Evolutionary conservation across 2,329 filamentous ascomycete species (phyloP), one percentile per base, ranked within the genome.

Genomic region (Colletotrichum somersetense): DNA sequence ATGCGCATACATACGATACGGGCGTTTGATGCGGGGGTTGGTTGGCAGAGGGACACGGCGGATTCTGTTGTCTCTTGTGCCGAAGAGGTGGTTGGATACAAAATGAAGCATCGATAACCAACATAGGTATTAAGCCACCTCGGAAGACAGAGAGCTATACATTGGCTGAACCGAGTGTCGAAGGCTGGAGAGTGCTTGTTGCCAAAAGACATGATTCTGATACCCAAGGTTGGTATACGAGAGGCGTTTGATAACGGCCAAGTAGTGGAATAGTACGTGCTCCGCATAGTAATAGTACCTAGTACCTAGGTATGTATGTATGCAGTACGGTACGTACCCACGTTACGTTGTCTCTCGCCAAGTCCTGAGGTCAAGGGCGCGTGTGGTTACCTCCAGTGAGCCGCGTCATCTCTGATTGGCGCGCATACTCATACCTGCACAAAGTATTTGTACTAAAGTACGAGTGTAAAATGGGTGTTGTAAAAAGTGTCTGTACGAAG

Each of bases 331-430:
- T 30, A 30, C 30, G 30, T 30, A 30, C 30, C 30, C 30, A 30
- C 30, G 30, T 30, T 3, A 30, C 30, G 30, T 10, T 46, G 7
- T 58, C 23, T 38, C 26, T 58, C 48, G 62, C 67, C 62, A 66
- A 56, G 55, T 66, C 67, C 67, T 62, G 62, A 66, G 62, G 42
- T 10, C 26, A 52, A 46, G 14, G 14, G 30, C 16, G 40, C 42
- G n/a, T 20, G 26, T 8, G 46, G 16, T 5, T 18, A 20, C 18
- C 8, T 20, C 18, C 23, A 20, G 59, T 46, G 18, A 4, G 10
- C 20, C 23, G 1, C 7, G 20, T 38, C 44, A 26, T n/a, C 40
- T 11, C 20, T 70, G 59, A 70, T 72, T 72, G 70, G 70, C 8
- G 70, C 70, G 70, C 70, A 65, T 72, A 38, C 11, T 38, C 35